Conservation (phyloP, 2,329 filamentous ascomycete species). For the Pseudogymnoascus sp. region DNA sequence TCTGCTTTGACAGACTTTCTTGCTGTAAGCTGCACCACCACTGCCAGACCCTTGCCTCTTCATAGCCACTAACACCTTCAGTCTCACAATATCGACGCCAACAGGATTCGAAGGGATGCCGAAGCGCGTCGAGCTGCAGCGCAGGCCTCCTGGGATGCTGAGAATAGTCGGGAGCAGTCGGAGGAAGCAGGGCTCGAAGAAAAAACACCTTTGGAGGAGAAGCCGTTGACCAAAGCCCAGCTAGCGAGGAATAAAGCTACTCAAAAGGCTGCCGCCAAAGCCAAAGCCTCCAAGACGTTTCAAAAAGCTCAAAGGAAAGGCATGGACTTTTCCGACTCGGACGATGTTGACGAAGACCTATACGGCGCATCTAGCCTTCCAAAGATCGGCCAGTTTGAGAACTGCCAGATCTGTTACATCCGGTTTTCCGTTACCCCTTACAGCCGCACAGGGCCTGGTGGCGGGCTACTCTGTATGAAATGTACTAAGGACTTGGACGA, state of each 20-base stretch:
- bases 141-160: conserved; percentile 24
- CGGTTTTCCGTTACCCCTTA: conserved; percentile 92
- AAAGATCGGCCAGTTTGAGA: conserved; percentile 78
- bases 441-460: conserved; percentile 72
- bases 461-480: conserved; percentile 75
- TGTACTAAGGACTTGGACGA: conserved; percentile 72
- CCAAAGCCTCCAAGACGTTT: conserved; percentile 54
- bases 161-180: background rate
- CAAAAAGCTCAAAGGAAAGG: conserved; percentile 35
- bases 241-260: conserved; percentile 38
- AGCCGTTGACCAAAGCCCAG: conserved; percentile 25
- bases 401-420: conserved; percentile 79
- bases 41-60: background rate
- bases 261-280: conserved; percentile 52
- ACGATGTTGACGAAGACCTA: conserved; percentile 30
- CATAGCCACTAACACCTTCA: background rate
- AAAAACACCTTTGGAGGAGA: conserved; percentile 31
- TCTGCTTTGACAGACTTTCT: conserved; percentile 64
- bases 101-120: conserved; percentile 47
- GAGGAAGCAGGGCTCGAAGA: conserved; percentile 41
- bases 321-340: conserved; percentile 39
- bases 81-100: conserved; percentile 65
- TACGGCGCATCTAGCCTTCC: conserved; percentile 40
- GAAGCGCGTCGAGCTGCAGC: conserved; percentile 42
- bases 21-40: conserved; percentile 41